phyloP scores from a whole-genome alignment of 495 filamentous ascomycete species.

The Podospora anserina region DNA sequence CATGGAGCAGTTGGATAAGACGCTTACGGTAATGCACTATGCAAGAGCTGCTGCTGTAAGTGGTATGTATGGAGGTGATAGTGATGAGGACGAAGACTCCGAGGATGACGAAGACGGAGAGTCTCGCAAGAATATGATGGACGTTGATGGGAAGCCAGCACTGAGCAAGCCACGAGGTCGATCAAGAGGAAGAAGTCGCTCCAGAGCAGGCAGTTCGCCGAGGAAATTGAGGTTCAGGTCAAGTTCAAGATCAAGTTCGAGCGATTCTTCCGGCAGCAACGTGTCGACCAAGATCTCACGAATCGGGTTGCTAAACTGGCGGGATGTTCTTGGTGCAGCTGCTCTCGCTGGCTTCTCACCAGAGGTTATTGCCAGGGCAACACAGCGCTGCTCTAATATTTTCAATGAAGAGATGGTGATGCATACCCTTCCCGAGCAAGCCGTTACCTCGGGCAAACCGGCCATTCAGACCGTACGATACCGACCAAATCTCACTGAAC shows the following conservation, averaged over 20 bases:
- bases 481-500: conserved; percentile 30
- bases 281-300: conserved; percentile 18
- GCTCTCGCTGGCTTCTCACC: conserved; percentile 63
- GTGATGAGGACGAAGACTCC: conserved; percentile 26
- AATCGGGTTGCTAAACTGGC: conserved; percentile 68
- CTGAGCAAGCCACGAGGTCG: background rate
- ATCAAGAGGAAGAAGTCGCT: conserved; percentile 2
- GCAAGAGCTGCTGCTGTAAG: conserved; percentile 46
- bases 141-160: background rate
- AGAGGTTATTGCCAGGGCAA: conserved; percentile 59
- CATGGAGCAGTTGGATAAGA: conserved; percentile 60
- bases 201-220: background rate
- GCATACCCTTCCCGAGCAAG: conserved; percentile 51
- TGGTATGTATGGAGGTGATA: conserved; percentile 35
- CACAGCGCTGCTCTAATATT: conserved; percentile 65
- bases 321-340: conserved; percentile 71
- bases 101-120: background rate
- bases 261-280: conserved; percentile 6
- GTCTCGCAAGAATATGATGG: background rate
- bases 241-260: conserved; percentile 1
- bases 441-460: conserved; percentile 19
- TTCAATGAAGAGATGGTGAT: conserved; percentile 66
- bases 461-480: conserved; percentile 28
- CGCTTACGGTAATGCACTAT: conserved; percentile 65
- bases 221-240: background rate